Evolutionary conservation across 2,329 filamentous ascomycete species (phyloP), one percentile per base, ranked within the genome.

Genomic region (Sporothrix curviconia): DNA sequence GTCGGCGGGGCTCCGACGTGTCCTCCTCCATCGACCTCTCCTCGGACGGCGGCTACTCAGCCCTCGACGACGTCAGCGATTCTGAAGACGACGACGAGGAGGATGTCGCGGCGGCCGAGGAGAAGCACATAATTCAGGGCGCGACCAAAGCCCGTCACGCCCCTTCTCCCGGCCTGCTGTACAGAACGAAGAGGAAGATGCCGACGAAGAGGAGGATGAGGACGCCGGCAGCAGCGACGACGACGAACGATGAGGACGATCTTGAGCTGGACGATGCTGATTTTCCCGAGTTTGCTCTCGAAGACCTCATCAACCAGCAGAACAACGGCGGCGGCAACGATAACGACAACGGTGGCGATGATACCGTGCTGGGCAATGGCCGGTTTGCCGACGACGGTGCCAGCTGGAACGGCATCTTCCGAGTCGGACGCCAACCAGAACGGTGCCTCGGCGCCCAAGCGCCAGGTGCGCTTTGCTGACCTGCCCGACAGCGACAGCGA

Each of bases 21-120:
- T 81, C 80, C 6, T 80, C 81, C 9, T 81, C 80, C 1, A 70
- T 80, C 57, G 74, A 82, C 65, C 74, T 84, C 6, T 86, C 82
- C 61, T 83, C 86, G 59, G 87, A 90, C 52, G 83, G 80, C 55
- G 86, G 83, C 57, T 90, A 91, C 70, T 87, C 84, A 1, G 87
- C 79, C 37, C 86, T 95, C 59, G 88, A 92, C 67, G 83, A 90
- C 52, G 86, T 95, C 60, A 89, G 82, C 64, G 89, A 92, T 65
- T 86, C 83, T 11, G 89, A 81, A 55, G 81, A 92, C 61, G 86
- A 90, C 62, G 89, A 92, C 69, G 86, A 92, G 70, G 83, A 88
- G 63, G 83, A 89, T 77, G 83, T 92, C 57, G 81, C 87, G 67
- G 82, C 85, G 77, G 80, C 84, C 76, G 89, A 94, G 80, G 89